Evolutionary conservation across 2,329 filamentous ascomycete genomes (phyloP), one percentile per base, ranked within the genome.

Genomic region (Arthroderma sp.): DNA sequence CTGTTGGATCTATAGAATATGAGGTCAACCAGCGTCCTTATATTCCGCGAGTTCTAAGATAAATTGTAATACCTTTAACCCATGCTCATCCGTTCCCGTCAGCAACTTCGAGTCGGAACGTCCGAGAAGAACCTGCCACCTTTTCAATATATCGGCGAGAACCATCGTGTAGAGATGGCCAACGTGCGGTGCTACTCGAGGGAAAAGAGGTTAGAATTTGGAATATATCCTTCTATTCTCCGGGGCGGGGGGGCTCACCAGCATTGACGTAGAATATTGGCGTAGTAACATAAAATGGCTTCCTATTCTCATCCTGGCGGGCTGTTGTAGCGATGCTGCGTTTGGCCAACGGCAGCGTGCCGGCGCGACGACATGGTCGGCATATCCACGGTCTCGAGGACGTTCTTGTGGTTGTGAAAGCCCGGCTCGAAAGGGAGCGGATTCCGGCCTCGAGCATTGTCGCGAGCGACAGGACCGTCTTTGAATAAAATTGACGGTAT

Each of bases 231-330:
- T 29, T 10, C 2, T 10, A 22, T 22, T 22, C 15, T 29, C 28
- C 15, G 22, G 7, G 36, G 15, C 3, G 29, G 43, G 29, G 43
- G 37, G 11, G 52, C 69, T 54, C 68, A 88, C 85, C 80, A 45
- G 88, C 85, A 75, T 98, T 98, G 68, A 98, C 91, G 65, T 98
- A 98, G 70, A 96, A 98, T 47, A 98, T 98, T 2, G 91, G 91
- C 6, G 87, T 93, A 4, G 91, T 96, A 57, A 94, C 73, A 70
- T 96, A 98, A 69, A 82, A 95, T 6, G 89, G 87, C 68, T 96
- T 96, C 49, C 67, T 62, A 3, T 39, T 39, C 27, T 36, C 29
- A 27, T 27, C 22, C 28, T 32, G 29, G 6, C 9, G 52, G 44
- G 60, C 45, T 11, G 51, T 52, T 36, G 60, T 59, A 49, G 60